Conservation (phyloP, 2,329 filamentous ascomycete species). For the Colletotrichum higginsianum region DNA sequence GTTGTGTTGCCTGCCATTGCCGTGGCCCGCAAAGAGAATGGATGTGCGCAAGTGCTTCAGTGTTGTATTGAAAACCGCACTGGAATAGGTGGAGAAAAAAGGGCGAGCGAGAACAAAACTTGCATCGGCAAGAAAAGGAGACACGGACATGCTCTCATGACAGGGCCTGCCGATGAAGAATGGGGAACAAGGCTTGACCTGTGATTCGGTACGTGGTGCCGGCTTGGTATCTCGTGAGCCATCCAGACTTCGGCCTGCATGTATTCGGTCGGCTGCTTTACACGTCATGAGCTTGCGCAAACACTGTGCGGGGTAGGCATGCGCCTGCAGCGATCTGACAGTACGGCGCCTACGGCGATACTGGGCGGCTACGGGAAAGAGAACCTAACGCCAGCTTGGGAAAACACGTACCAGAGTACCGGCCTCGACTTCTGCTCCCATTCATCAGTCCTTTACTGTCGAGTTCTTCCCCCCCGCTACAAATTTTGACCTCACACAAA, state of each 20-base stretch:
- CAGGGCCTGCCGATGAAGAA: constrained; percentile 37
- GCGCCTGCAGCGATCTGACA: constrained; percentile 26
- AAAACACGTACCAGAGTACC: constrained; percentile 5
- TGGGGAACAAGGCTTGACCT: constrained; percentile 26
- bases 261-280: constrained; percentile 25
- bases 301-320: constrained; percentile 31
- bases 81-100: background rate
- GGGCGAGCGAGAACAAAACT: constrained; percentile 6
- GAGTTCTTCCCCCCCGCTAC: background rate
- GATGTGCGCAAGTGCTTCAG: too few species aligned
- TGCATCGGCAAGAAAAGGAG: constrained; percentile 7
- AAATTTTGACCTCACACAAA: constrained; percentile 13
- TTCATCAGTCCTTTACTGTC: background rate
- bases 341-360: constrained; percentile 37
- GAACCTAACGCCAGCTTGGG: background rate
- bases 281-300: constrained; percentile 35
- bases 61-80: background rate
- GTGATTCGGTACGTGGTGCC: constrained; percentile 29
- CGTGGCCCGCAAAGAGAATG: too few species aligned
- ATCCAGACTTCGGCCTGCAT: constrained; percentile 1
- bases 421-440: background rate
- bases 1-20: too few species aligned
- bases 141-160: background rate
- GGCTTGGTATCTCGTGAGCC: constrained; percentile 30
- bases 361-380: constrained; percentile 35